phyloP scores from a whole-genome alignment of 2,329 filamentous ascomycete genomes.

The Coniochaeta prunicola region DNA sequence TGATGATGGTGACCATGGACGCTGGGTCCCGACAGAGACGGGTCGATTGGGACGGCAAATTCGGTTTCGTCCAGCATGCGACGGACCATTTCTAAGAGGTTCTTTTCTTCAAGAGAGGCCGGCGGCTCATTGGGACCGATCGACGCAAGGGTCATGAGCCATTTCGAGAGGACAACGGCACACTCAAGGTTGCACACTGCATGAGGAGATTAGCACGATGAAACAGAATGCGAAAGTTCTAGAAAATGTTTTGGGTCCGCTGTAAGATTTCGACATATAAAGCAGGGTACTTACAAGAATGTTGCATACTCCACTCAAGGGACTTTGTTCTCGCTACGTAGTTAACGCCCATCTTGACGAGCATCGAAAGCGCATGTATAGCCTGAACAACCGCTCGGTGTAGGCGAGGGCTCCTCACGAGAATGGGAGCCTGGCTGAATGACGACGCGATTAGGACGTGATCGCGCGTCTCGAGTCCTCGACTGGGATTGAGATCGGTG shows the following conservation, averaged over 20 bases:
- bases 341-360: conserved; percentile 56
- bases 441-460: conserved; percentile 53
- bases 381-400: conserved; percentile 60
- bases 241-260: not conserved
- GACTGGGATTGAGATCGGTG: conserved; percentile 55
- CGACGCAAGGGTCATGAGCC: conserved; percentile 48
- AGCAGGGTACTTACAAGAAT: conserved; percentile 41
- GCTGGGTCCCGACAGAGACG: conserved; percentile 37
- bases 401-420: conserved; percentile 51
- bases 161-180: conserved; percentile 52
- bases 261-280: not conserved
- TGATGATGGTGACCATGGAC: conserved; percentile 11
- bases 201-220: not conserved
- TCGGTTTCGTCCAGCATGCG: conserved; percentile 56
- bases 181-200: conserved; percentile 56
- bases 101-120: conserved; percentile 43
- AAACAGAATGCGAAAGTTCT: not conserved
- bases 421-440: conserved; percentile 49
- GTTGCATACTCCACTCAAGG: conserved; percentile 56
- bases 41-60: conserved; percentile 53
- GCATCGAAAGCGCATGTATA: conserved; percentile 60
- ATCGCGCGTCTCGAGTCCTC: conserved; percentile 59
- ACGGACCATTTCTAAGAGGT: conserved; percentile 47
- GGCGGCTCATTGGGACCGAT: conserved; percentile 43
- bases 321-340: conserved; percentile 56